Conservation (phyloP, 2,329 filamentous ascomycete genomes). For the Nemania sp. region DNA sequence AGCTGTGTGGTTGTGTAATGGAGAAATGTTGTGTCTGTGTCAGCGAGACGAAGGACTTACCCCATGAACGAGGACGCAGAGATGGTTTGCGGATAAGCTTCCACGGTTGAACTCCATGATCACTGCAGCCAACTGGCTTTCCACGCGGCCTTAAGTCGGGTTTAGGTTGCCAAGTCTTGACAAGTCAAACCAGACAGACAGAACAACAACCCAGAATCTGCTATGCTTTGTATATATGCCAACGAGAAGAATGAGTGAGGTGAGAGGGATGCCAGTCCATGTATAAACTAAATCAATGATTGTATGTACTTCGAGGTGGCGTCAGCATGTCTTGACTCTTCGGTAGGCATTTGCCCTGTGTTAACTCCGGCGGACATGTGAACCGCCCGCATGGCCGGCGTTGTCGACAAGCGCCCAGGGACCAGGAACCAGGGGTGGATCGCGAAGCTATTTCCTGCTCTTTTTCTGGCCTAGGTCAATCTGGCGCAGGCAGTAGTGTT, state of each 20-base stretch:
- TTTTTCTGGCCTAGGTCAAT: no score
- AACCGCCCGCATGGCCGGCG: conserved; percentile 19
- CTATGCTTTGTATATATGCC: not conserved
- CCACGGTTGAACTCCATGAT: conserved; percentile 57
- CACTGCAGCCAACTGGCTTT: not conserved
- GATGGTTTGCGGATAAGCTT: conserved; percentile 64
- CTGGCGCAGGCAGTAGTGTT: no score
- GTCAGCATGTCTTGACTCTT: conserved; percentile 6
- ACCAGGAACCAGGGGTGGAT: no score
- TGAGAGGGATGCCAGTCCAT: not conserved
- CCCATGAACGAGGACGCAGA: conserved; percentile 78
- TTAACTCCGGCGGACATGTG: conserved; percentile 28
- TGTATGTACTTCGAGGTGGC: not conserved
- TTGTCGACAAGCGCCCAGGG: not conserved
- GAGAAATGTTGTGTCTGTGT: conserved; percentile 2
- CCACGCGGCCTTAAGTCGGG: not conserved
- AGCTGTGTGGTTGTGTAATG: no score
- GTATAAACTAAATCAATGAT: not conserved
- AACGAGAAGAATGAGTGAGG: not conserved
- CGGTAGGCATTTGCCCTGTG: not conserved
- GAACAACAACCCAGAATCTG: not conserved
- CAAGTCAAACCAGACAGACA: not conserved
- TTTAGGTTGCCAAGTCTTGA: not conserved
- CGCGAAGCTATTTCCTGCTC: no score
- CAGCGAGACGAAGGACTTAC: conserved; percentile 50